Conservation (phyloP, 192 early-diverging fungal species). For the Coemansia sp. region DNA sequence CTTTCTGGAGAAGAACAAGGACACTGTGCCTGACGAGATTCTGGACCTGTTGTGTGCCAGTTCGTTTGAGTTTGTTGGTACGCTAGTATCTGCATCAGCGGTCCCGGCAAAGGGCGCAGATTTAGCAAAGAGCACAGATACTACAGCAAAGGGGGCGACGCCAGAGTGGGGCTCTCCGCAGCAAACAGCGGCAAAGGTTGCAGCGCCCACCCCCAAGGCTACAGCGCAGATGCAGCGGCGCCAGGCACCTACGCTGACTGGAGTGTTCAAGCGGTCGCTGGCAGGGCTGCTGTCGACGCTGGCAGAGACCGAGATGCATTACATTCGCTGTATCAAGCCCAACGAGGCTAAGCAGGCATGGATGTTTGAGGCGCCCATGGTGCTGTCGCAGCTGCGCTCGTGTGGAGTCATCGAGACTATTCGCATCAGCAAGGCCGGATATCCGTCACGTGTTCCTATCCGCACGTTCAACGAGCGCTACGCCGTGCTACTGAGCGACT, state of each 20-base stretch:
- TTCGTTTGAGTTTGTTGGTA: slow-evolving; percentile 39
- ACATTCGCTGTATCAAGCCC: slow-evolving; percentile 99
- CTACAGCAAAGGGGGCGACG: slow-evolving; percentile 13
- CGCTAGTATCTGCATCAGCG: slow-evolving; percentile 14
- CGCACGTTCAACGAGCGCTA: slow-evolving; percentile 88
- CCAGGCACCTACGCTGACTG: slow-evolving; percentile 50
- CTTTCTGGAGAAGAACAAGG: slow-evolving; percentile 98
- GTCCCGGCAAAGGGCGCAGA: neutral
- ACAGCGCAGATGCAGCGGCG: slow-evolving; percentile 27
- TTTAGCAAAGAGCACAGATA: neutral
- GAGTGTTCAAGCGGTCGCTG: slow-evolving; percentile 65
- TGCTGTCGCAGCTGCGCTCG: slow-evolving; percentile 88
- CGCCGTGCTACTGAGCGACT: slow-evolving; percentile 25
- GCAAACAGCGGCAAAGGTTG: neutral
- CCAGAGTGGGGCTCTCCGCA: slow-evolving; percentile 1
- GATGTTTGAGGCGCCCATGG: slow-evolving; percentile 91
- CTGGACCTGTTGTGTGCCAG: slow-evolving; percentile 48
- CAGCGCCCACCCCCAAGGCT: neutral
- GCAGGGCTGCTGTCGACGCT: slow-evolving; percentile 93
- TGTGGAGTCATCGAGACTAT: slow-evolving; percentile 99
- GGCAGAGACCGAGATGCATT: slow-evolving; percentile 87
- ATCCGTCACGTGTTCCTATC: slow-evolving; percentile 87
- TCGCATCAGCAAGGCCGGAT: slow-evolving; percentile 96
- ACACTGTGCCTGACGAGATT: slow-evolving; percentile 91
- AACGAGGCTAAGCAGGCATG: slow-evolving; percentile 92